Base-by-base conservation (phyloP, 2,329 filamentous ascomycete species). In the Colletotrichum sp. region DNA sequence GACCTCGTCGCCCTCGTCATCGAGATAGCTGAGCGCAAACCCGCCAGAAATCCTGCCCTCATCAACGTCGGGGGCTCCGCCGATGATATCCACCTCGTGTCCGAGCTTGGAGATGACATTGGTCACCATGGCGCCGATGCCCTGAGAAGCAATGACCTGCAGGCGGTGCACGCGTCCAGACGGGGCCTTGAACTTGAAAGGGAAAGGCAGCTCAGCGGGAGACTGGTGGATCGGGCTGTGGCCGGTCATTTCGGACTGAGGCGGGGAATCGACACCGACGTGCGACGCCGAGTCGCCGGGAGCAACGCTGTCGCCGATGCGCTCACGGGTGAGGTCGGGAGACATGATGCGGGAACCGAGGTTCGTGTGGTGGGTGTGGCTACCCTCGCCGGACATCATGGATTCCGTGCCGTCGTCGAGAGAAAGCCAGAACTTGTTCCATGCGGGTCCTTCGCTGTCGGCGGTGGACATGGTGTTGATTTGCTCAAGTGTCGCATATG, bases 401-500 rank as follows among this genome's bases (percentile, higher is more conserved):
- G 97, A 99, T 84, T 98, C 97, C 16, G 96, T 96, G 83, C 98
- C 96, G 79, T 97, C 92, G 83, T 98, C 91, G 79, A 99, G 92
- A 1, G 97, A 98, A 77, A 98, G 89, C 97, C 97, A 99, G 87
- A 99, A 99, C 85, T 98, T 99, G 87, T 98, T 98, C 97, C 97
- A 99, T 8, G 97, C 97, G 7, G 97, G 97, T 0, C 97, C 97
- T 85, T 99, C 97, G 78, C 92, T 95, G 81, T 98, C 96, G 55
- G 91, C 91, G 67, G 93, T 95, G 54, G 91, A 92, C 93, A 99
- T 98, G 73, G 95, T 95, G 87, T 98, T 98, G 85, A 98, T 95
- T 87, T 98, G 96, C 85, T 99, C 97, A 67, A 99, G 90, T 7
- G 97, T 99, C 64, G 97, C 97, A 84, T 99, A 99, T 27, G 97